These are phyloP conservation scores for Fusarium piperis DNA, from an alignment of 2,329 filamentous ascomycete genomes.

Conservation along the genomic window DNA sequence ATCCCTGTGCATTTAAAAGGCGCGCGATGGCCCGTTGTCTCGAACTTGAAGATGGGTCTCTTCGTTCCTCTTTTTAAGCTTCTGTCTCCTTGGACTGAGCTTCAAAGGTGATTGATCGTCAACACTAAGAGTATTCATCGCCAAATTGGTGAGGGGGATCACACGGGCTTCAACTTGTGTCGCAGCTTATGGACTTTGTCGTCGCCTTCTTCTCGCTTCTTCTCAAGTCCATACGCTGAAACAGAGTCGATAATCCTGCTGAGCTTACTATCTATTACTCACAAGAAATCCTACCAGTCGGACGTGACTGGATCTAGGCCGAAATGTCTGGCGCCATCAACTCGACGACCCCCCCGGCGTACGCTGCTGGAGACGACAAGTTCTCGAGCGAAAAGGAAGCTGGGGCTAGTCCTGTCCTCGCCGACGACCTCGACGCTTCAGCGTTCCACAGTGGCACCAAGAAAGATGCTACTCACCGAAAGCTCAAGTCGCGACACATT, in stretches of 20 bases:
- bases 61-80: background rate
- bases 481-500: conserved; percentile 65
- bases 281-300: background rate
- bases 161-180: background rate
- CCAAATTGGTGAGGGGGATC: background rate
- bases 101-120: background rate
- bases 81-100: background rate
- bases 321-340: conserved; percentile 31
- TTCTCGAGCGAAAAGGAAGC: conserved; percentile 1
- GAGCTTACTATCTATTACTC: background rate
- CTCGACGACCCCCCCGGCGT: conserved; percentile 34
- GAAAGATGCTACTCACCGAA: conserved; percentile 55
- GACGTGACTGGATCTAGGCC: background rate
- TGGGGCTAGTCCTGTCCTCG: background rate
- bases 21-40: conserved; percentile 13
- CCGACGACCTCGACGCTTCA: background rate
- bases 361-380: conserved; percentile 39
- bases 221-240: conserved; percentile 40
- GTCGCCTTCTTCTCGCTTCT: conserved; percentile 40
- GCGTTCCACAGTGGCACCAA: background rate
- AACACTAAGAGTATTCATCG: background rate
- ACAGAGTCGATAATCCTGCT: background rate
- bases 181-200: conserved; percentile 40
- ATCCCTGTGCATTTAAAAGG: conserved; percentile 11
- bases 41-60: background rate